Evolutionary conservation across 495 filamentous ascomycete genomes (phyloP), one percentile per base, ranked within the genome.

Genomic region (Tuber microsphaerosporum): DNA sequence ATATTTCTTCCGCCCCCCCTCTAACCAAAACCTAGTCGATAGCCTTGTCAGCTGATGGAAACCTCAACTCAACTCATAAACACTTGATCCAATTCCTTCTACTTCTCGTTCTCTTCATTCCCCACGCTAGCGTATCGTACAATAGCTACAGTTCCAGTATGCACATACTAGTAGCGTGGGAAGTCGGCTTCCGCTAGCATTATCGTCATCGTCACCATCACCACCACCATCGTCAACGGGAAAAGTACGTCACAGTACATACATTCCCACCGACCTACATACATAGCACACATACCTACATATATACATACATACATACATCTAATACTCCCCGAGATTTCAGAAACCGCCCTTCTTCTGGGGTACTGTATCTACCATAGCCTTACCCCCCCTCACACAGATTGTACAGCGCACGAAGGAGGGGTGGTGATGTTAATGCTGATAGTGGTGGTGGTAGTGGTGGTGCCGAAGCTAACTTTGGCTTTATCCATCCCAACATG

Each of bases 321-420:
- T n/a, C n/a, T 37, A 34, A 65, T 34, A 31, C 26, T 65, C 12
- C 14, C 56, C 56, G 56, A 65, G 26, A 34, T 65, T 65, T 65
- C 12, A n/a, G 56, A 65, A 65, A 65, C 26, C 26, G 12, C 56
- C 12, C 56, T 34, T 65, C 12, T 6, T 65, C 26, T 65, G 16
- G 12, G 0, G 17, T 65, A 65, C 16, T 34, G 1, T 34, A 65
- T 65, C 56, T 34, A 34, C 26, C 56, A 34, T 65, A 34, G 56
- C 56, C 56, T 65, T 65, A 34, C 26, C 14, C 56, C 10, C 45
- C 45, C 9, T 51, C 26, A n/a, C 22, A 61, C 2, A 17, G 26
- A 65, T 65, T 65, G 56, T 65, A 65, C 56, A 65, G 56, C 56
- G 56, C 56, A 65, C 56, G 56, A 65, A 65, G 56, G 56, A 34